Percentiles rank a stretch among this genome's conserved stretches.
Evolutionary conservation across 108 stramenopile species (phyloP).

Genomic region (Nitzschia putrida): DNA sequence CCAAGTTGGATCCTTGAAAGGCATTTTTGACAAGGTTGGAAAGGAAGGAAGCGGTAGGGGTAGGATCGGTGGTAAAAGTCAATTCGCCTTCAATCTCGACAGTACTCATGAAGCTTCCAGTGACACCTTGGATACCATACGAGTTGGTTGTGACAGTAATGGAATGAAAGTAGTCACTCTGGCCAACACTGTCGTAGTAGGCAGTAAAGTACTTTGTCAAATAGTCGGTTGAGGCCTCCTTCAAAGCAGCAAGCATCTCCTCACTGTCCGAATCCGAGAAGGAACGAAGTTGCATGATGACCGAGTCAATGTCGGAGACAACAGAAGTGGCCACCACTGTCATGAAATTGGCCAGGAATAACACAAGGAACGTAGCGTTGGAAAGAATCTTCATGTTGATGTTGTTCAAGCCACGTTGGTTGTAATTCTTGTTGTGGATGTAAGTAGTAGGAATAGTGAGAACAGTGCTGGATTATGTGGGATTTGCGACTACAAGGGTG

Average conservation of each 20-base stretch:
- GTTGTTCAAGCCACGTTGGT: neutral
- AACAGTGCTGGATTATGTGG: too few relatives aligned
- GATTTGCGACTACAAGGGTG: too few relatives aligned
- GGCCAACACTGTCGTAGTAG: conserved; percentile 26
- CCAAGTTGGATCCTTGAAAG: conserved; percentile 33
- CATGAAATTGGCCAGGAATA: neutral
- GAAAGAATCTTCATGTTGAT: conserved; percentile 10
- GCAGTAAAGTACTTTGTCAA: conserved; percentile 34
- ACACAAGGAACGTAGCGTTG: neutral
- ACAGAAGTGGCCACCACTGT: neutral
- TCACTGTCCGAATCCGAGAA: conserved; percentile 16
- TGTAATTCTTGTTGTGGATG: neutral
- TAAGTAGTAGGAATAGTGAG: too few relatives aligned
- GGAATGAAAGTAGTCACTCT: conserved; percentile 19
- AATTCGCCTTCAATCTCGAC: conserved; percentile 28
- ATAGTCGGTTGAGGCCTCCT: conserved; percentile 11
- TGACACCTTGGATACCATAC: conserved; percentile 34
- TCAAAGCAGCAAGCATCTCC: neutral
- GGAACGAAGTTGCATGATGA: conserved; percentile 37
- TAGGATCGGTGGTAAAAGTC: conserved; percentile 17
- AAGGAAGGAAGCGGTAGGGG: conserved; percentile 19
- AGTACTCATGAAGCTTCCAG: conserved; percentile 31
- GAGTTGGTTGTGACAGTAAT: conserved; percentile 6
- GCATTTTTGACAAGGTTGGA: conserved; percentile 28
- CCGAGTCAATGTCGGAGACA: conserved; percentile 5